Evolutionary conservation across 2,329 filamentous ascomycete species (phyloP).

Genomic region (Hymenoscyphus fructigenus): DNA sequence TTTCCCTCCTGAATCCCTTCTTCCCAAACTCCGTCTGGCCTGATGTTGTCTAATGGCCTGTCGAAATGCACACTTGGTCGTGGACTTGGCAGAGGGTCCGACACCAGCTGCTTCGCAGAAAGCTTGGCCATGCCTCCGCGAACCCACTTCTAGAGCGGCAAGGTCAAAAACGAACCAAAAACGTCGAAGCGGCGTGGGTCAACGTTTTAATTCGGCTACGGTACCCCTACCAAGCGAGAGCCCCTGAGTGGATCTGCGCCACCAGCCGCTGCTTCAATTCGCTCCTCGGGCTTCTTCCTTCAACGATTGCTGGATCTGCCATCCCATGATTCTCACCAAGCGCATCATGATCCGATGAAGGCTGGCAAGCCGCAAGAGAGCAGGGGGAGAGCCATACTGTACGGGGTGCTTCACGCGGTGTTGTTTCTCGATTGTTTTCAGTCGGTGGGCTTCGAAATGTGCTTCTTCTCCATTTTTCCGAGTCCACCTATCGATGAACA

Average conservation of each 20-base stretch:
- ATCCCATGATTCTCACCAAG: not conserved
- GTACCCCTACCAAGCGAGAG: not conserved
- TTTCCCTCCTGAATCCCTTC: not conserved
- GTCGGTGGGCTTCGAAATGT: slow-evolving; percentile 9
- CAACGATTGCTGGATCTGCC: not conserved
- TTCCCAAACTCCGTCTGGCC: not conserved
- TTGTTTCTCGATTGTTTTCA: slow-evolving; percentile 21
- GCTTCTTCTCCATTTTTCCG: not conserved
- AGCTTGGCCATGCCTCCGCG: slow-evolving; percentile 1
- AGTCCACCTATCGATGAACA: slow-evolving; percentile 9
- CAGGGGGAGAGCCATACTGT: not conserved
- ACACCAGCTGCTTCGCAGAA: not conserved
- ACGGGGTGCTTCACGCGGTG: not conserved
- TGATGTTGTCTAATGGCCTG: not conserved
- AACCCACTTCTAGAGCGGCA: not conserved
- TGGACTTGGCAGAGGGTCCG: not conserved
- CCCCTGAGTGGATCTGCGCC: slow-evolving; percentile 2
- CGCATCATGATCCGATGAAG: not conserved
- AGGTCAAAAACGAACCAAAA: no score
- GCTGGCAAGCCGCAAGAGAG: not conserved
- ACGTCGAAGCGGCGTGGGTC: no score
- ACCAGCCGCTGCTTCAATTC: not conserved
- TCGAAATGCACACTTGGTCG: no score
- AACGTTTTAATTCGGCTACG: not conserved
- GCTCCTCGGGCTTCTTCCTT: not conserved